Conservation (phyloP, 306 rosid species). For the Biancaea sappan region DNA sequence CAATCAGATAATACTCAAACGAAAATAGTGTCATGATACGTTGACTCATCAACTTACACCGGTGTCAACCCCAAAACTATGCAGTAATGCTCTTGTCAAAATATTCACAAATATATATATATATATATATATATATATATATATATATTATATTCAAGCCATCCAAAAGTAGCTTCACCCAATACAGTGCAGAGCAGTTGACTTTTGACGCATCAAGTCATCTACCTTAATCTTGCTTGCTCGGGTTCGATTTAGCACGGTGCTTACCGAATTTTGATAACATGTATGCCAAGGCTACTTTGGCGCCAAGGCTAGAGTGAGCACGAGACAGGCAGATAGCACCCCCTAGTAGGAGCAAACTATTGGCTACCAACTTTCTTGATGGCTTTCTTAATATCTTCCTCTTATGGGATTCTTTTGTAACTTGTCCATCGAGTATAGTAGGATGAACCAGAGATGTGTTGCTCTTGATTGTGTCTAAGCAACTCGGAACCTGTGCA, state of each 20-base stretch:
- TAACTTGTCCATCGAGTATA: constrained; percentile 29
- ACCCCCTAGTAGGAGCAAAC: constrained; percentile 82
- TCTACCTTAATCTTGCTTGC: constrained; percentile 29
- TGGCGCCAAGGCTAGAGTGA: constrained; percentile 85
- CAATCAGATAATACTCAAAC: neutral
- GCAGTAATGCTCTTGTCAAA: neutral
- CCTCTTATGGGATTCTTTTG: constrained; percentile 36
- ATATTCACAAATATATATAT: neutral
- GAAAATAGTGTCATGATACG: neutral
- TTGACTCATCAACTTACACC: neutral
- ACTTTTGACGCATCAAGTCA: constrained; percentile 28
- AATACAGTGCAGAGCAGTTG: neutral
- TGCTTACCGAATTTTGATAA: constrained; percentile 65
- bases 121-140: no score
- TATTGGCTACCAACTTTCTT: constrained; percentile 62
- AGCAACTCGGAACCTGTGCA: constrained; percentile 60
- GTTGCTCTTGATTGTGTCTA: constrained; percentile 45
- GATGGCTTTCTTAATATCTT: constrained; percentile 51
- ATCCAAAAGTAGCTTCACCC: neutral
- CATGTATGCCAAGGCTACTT: constrained; percentile 80
- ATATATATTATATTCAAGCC: neutral
- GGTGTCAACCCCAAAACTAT: neutral
- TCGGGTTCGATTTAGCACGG: constrained; percentile 44
- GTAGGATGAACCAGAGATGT: constrained; percentile 37
- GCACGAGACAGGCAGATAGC: constrained; percentile 71